phyloP scores from a whole-genome alignment of 73 alveolate species.

The Breviolum minutum region DNA sequence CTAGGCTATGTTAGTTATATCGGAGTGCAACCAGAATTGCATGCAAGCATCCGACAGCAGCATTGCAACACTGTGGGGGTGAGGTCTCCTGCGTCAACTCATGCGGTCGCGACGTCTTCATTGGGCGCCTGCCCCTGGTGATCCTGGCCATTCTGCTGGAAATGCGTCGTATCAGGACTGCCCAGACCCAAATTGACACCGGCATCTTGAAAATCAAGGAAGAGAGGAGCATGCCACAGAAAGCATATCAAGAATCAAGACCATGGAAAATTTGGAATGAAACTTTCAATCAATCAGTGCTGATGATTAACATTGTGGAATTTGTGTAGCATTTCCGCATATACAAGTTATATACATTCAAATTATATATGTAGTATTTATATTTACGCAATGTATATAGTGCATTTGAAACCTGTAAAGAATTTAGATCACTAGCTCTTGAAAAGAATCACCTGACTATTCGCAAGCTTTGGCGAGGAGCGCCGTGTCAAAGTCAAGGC shows the following conservation, averaged over 20 bases:
- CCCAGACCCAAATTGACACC: not conserved
- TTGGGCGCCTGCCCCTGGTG: slow-evolving; percentile 86
- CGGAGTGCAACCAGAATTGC: no score
- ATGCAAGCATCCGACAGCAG: no score
- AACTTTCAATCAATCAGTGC: not conserved
- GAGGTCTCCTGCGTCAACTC: slow-evolving; percentile 60
- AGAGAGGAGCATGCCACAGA: no score
- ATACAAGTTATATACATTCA: no score
- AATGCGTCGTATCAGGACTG: slow-evolving; percentile 69
- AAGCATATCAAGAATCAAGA: no score
- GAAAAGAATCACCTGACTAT: not conserved
- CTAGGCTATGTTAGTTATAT: no score
- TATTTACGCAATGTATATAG: not conserved
- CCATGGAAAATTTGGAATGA: not conserved
- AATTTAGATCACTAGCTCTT: not conserved
- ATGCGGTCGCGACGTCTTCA: slow-evolving; percentile 33
- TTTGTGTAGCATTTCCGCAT: no score
- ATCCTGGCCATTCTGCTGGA: slow-evolving; percentile 56
- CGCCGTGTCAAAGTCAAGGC: slow-evolving; percentile 56
- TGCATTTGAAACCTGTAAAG: not conserved
- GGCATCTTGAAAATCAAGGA: no score
- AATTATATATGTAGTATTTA: not conserved
- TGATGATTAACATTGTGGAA: no score
- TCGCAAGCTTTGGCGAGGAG: not conserved
- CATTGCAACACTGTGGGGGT: no score